phyloP scores from a whole-genome alignment of 2,329 filamentous ascomycete genomes.

The Plectosphaerella plurivora region DNA sequence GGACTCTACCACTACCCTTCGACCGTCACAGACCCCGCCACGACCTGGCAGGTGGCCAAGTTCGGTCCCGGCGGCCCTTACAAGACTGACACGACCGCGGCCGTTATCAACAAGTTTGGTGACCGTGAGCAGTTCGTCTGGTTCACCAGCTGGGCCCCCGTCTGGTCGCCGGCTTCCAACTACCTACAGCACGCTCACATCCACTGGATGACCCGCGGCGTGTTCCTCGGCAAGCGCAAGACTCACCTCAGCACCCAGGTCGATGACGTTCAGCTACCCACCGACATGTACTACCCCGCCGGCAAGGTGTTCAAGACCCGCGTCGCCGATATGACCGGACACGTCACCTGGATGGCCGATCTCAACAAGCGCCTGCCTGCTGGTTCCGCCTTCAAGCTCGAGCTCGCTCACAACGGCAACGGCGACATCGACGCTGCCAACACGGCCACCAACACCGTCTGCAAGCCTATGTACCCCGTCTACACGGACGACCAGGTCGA shows the following conservation, averaged over 20 bases:
- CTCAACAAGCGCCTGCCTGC: conserved; percentile 42
- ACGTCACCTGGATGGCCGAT: conserved; percentile 34
- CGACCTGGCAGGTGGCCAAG: conserved; percentile 49
- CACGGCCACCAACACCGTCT: conserved; percentile 42
- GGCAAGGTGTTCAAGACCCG: conserved; percentile 44
- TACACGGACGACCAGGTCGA: conserved; percentile 39
- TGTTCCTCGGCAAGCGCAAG: conserved; percentile 52
- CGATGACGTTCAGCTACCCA: conserved; percentile 57
- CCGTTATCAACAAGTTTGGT: conserved; percentile 54
- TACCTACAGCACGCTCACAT: conserved; percentile 60
- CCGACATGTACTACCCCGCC: conserved; percentile 43
- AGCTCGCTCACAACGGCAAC: conserved; percentile 49
- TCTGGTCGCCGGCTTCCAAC: conserved; percentile 45
- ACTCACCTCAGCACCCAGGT: conserved; percentile 53
- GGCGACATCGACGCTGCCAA: conserved; percentile 48
- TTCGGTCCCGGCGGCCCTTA: conserved; percentile 42
- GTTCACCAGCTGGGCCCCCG: conserved; percentile 46
- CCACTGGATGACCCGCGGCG: conserved; percentile 55
- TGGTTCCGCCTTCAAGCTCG: conserved; percentile 47
- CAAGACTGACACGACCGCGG: conserved; percentile 39
- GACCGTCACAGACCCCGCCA: conserved; percentile 45
- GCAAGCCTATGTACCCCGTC: conserved; percentile 33
- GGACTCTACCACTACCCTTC: conserved; percentile 58
- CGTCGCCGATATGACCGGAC: conserved; percentile 39
- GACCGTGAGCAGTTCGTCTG: conserved; percentile 58